These are phyloP conservation scores for Thalassiosira livingstoniorum DNA, from an alignment of 352 stramenopile species.

Conservation along the genomic window DNA sequence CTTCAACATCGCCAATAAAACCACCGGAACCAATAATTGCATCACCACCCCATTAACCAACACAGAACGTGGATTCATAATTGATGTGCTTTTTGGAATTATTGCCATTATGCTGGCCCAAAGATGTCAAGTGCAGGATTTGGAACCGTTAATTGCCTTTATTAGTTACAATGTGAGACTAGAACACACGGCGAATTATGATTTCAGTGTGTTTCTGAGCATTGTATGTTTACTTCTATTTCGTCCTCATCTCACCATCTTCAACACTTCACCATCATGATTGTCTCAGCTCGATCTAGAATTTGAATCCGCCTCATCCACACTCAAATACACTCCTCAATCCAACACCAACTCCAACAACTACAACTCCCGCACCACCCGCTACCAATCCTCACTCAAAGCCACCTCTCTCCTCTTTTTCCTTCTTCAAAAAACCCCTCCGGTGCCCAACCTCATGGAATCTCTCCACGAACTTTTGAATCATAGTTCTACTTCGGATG, in stretches of 20 bases:
- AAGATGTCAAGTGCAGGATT: conserved; percentile 51
- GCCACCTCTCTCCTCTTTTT: conserved; percentile 69
- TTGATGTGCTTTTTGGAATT: conserved; percentile 78
- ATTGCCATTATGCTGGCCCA: conserved; percentile 68
- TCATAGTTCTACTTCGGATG: too few species aligned
- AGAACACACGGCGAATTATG: conserved; percentile 60
- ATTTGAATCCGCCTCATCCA: too few species aligned
- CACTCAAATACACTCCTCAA: too few species aligned
- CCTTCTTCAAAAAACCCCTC: conserved; percentile 66
- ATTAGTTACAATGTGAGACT: conserved; percentile 75
- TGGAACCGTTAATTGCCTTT: conserved; percentile 72
- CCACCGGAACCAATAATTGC: not conserved
- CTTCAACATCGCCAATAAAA: too few species aligned
- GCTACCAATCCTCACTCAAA: conserved; percentile 58
- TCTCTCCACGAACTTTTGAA: conserved; percentile 70
- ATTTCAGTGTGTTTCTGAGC: too few species aligned
- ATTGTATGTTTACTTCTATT: too few species aligned
- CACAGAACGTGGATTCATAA: conserved; percentile 63
- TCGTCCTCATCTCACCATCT: too few species aligned
- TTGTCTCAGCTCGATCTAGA: too few species aligned
- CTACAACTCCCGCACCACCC: conserved; percentile 16
- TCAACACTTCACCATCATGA: too few species aligned
- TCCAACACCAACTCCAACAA: conserved; percentile 32
- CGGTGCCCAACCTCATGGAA: conserved; percentile 65
- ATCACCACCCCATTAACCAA: conserved; percentile 20